These are phyloP conservation scores for Malassezia brasiliensis DNA, from an alignment of 1,284 basidiomycete species.

Conservation along the genomic window DNA sequence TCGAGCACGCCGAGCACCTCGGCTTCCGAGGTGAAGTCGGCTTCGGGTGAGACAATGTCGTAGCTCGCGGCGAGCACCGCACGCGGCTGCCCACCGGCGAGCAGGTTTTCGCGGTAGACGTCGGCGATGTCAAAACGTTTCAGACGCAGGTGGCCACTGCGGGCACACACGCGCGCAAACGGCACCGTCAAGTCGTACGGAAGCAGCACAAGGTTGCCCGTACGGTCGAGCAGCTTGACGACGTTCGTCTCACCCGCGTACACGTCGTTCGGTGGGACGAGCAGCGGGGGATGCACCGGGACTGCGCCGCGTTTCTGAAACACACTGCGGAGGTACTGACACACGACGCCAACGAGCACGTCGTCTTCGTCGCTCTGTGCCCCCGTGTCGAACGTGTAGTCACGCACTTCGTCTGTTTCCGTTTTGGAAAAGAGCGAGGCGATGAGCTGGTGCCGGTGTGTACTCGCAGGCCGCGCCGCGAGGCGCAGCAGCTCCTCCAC, in stretches of 20 bases:
- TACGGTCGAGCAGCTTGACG: constrained; percentile 66
- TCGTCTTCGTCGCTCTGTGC: constrained; percentile 62
- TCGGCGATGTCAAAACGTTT: constrained; percentile 71
- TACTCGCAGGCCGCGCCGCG: constrained; percentile 56
- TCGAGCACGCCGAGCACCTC: constrained; percentile 41
- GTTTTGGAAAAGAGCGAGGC: constrained; percentile 45
- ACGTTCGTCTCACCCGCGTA: constrained; percentile 76
- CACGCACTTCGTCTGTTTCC: constrained; percentile 58
- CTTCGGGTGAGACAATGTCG: constrained; percentile 47
- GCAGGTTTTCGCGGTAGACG: constrained; percentile 45
- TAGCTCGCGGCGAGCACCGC: constrained; percentile 45
- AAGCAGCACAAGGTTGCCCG: constrained; percentile 46
- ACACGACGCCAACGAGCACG: constrained; percentile 64
- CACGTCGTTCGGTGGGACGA: constrained; percentile 61
- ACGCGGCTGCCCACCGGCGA: constrained; percentile 48
- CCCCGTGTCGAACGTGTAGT: constrained; percentile 69
- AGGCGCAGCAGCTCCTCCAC: constrained; percentile 68
- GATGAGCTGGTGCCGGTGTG: constrained; percentile 36
- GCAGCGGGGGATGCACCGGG: constrained; percentile 68
- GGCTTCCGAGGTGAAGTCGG: constrained; percentile 44
- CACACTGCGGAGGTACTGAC: constrained; percentile 64
- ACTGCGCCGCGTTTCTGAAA: constrained; percentile 83
- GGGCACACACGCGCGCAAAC: constrained; percentile 74
- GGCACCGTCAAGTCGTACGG: constrained; percentile 55
- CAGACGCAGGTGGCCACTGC: constrained; percentile 64